phyloP scores from a whole-genome alignment of 2,329 filamentous ascomycete species.

The Calonectria honghensis region DNA sequence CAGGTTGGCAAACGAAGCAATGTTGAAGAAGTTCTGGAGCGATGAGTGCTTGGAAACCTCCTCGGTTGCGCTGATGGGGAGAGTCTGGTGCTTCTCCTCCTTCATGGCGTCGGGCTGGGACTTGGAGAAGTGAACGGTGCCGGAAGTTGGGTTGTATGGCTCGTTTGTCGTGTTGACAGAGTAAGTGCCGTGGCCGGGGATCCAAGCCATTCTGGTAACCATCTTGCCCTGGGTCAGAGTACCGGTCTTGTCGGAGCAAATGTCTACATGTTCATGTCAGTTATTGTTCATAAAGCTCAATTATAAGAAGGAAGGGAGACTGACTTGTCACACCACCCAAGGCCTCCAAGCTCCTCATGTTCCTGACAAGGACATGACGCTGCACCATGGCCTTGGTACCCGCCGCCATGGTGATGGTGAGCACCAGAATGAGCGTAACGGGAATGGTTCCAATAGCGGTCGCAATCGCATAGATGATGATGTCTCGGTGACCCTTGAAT shows the following conservation, averaged over 20 bases:
- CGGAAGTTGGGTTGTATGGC: constrained; percentile 55
- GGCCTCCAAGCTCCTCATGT: constrained; percentile 68
- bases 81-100: neutral
- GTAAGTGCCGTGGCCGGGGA: constrained; percentile 58
- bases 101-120: constrained; percentile 48
- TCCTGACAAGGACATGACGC: constrained; percentile 68
- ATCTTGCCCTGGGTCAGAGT: constrained; percentile 60
- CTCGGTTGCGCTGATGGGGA: neutral
- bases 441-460: constrained; percentile 67
- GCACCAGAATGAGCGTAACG: constrained; percentile 67
- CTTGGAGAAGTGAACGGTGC: constrained; percentile 44
- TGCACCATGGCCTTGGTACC: constrained; percentile 69
- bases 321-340: constrained; percentile 69
- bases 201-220: constrained; percentile 57
- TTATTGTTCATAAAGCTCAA: constrained; percentile 27
- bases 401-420: constrained; percentile 74
- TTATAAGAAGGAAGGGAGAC: constrained; percentile 41
- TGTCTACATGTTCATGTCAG: constrained; percentile 44
- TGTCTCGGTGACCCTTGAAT: constrained; percentile 58
- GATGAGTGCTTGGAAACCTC: constrained; percentile 66
- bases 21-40: constrained; percentile 75
- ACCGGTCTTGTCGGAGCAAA: constrained; percentile 58
- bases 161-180: constrained; percentile 57
- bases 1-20: constrained; percentile 80
- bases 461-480: constrained; percentile 63